Evolutionary conservation across 768 basidiomycete genomes (phyloP).

Genomic region (Leucosporidium scottii): DNA sequence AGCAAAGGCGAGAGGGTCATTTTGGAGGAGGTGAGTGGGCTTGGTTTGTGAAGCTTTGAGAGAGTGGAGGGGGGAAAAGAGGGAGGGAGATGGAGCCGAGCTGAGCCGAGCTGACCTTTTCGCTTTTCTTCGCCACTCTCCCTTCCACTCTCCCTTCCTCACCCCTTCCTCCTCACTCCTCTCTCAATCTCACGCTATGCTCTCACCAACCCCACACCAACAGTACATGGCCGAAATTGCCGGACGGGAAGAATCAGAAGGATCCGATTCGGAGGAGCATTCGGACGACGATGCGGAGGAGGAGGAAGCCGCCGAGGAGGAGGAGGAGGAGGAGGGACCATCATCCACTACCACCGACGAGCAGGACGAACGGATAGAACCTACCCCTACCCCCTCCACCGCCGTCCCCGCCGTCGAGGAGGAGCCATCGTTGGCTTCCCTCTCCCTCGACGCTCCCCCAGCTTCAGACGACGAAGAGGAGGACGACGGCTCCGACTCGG

Average conservation of each 20-base stretch:
- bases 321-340: slow-evolving; percentile 14
- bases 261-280: slow-evolving; percentile 45
- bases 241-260: slow-evolving; percentile 44
- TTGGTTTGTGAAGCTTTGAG: no score
- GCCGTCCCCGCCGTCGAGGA: not conserved
- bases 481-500: slow-evolving; percentile 8
- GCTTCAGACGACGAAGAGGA: not conserved
- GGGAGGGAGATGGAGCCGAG: not conserved
- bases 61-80: no score
- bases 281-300: slow-evolving; percentile 36
- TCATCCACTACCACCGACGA: not conserved
- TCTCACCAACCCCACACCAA: no score
- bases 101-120: not conserved
- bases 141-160: not conserved
- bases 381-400: not conserved
- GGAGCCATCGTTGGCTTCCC: not conserved
- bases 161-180: no score
- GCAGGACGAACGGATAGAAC: slow-evolving; percentile 7
- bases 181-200: no score
- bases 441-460: slow-evolving; percentile 4
- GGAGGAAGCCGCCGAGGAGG: not conserved
- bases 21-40: slow-evolving; percentile 67
- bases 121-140: not conserved
- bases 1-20: slow-evolving; percentile 70
- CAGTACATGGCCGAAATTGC: slow-evolving; percentile 41